Evolutionary conservation across 805 yeast genomes (phyloP), one percentile per base, ranked within the genome.

Genomic region (Zygosaccharomyces bisporus): DNA sequence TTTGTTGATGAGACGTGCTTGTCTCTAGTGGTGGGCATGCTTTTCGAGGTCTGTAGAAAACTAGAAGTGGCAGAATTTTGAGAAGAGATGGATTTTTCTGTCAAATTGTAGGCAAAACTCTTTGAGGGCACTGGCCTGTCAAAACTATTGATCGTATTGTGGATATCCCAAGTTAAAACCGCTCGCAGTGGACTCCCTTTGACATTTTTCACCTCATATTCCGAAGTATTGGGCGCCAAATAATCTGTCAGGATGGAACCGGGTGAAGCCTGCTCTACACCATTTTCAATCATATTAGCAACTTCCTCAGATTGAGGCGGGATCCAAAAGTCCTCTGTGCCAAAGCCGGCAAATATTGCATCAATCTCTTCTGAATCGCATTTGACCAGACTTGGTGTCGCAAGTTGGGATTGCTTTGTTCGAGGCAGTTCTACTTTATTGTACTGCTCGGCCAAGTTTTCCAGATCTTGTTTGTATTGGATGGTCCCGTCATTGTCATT

Each of bases 271-370:
- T 67, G 63, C 49, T 67, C 66, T 33, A 69, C 75, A 62, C 83
- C 83, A 50, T 74, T 60, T 46, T 68, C 55, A 51, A 77, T 77
- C 60, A 76, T 50, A 4, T 58, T 56, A 7, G 68, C 52, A 44
- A 73, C 67, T 16, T 69, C 77, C 34, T 60, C 65, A 41, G 80
- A 77, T 44, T 68, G 74, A 8, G 60, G 61, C 35, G 81, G 81
- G n/a, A 77, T 55, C 10, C 68, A 62, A 51, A 77, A 77, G 46
- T 70, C 52, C 2, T 46, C 66, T 13, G 73, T 72, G 45, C 74
- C 74, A 53, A 77, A 76, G 2, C 57, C 60, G 9, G 71, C 49
- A 47, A 70, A 71, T 14, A 64, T 57, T 2, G 57, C 51, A 4
- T 64, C 60, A 44, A 77, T 70, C 2, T 47, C 49, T 6, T 57